Conservation (phyloP, 495 filamentous ascomycete genomes). For the Pyronema domesticum region DNA sequence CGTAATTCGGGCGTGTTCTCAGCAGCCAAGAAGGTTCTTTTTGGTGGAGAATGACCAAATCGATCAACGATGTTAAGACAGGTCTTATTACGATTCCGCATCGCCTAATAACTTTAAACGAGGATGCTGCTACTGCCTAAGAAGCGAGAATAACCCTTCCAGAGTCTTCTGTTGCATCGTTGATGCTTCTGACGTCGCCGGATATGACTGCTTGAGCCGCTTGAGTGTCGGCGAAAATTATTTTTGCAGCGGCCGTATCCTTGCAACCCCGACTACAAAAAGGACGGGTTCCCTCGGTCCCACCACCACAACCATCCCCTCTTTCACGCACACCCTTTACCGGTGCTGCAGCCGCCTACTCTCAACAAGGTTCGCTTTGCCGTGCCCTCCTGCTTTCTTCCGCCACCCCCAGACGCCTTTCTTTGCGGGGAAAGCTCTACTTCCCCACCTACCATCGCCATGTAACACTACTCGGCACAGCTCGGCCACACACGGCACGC, state of each 20-base stretch:
- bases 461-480: slow-evolving; percentile 4
- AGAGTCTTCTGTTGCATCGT: no score
- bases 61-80: no score
- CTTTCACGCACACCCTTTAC: neutral
- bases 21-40: no score
- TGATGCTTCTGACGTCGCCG: neutral
- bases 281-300: neutral
- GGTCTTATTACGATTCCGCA: no score
- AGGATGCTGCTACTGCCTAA: no score
- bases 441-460: neutral
- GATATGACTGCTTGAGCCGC: neutral
- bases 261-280: neutral
- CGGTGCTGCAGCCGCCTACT: no score
- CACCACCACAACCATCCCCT: neutral
- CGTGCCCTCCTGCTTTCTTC: neutral
- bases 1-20: no score
- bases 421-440: neutral
- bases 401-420: neutral
- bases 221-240: neutral
- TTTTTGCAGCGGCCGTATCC: neutral
- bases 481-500: neutral
- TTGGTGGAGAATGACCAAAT: no score
- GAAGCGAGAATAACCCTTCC: no score
- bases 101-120: no score
- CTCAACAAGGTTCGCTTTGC: neutral